Conservation (phyloP, 2,329 filamentous ascomycete genomes). For the Penicillium sp. region DNA sequence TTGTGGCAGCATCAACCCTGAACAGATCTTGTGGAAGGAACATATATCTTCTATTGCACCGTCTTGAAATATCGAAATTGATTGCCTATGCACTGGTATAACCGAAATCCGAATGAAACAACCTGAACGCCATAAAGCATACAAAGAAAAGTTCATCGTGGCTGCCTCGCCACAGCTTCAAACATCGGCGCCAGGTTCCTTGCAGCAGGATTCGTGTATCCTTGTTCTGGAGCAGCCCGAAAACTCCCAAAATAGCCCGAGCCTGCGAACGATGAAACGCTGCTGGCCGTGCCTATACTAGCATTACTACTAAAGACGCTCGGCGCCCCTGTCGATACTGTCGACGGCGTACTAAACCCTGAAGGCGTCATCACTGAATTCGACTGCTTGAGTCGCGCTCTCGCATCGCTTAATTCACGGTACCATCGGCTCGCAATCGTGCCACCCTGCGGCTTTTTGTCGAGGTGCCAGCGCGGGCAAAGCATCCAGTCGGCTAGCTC, state of each 20-base stretch:
- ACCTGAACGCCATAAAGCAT: background rate
- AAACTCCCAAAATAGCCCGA: background rate
- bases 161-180: slow-evolving; percentile 2
- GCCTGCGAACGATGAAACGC: slow-evolving; percentile 1
- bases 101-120: background rate
- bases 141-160: slow-evolving; percentile 4
- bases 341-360: background rate
- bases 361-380: background rate
- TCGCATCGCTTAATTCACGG: slow-evolving; percentile 2
- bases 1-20: too few relatives aligned
- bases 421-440: slow-evolving; percentile 13
- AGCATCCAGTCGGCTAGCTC: slow-evolving; percentile 14
- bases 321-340: background rate
- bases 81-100: too few relatives aligned
- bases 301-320: background rate
- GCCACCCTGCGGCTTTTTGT: slow-evolving; percentile 4
- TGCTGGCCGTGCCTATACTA: background rate
- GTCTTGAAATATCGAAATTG: too few relatives aligned
- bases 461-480: slow-evolving; percentile 11
- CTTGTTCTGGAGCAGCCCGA: background rate
- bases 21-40: too few relatives aligned
- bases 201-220: background rate
- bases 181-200: slow-evolving; percentile 8
- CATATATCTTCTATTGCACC: too few relatives aligned
- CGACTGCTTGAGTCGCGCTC: background rate